Conservation (phyloP, 768 basidiomycete species). For the Daedaleopsis sinensis region DNA sequence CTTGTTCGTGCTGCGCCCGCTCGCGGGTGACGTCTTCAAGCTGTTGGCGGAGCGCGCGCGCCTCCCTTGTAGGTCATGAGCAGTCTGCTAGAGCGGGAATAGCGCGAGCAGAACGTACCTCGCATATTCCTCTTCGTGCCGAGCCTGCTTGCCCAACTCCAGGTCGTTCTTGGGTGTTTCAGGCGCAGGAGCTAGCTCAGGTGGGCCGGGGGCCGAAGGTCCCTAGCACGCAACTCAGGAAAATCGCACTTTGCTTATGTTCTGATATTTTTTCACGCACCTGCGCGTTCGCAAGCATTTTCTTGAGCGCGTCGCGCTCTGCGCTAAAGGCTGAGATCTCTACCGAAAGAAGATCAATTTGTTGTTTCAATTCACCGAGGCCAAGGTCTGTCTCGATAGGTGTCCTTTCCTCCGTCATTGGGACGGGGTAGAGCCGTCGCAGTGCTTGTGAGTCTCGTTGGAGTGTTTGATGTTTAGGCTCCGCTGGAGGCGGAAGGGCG, state of each 20-base stretch:
- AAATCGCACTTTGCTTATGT: not conserved
- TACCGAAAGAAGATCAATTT: conserved; percentile 6
- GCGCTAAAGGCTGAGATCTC: conserved; percentile 10
- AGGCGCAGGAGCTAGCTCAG: not conserved
- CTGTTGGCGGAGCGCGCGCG: conserved; percentile 6
- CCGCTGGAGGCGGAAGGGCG: conserved; percentile 1
- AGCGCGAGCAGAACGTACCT: conserved; percentile 1
- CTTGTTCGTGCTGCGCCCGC: conserved; percentile 5
- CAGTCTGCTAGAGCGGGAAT: not conserved
- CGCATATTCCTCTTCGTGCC: not conserved
- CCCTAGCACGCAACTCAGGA: not conserved
- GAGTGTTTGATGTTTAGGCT: not conserved
- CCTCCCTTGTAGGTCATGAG: conserved; percentile 5
- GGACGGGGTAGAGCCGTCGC: not conserved
- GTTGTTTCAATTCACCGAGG: not conserved
- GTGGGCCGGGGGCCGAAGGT: not conserved
- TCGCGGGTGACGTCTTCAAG: conserved; percentile 1
- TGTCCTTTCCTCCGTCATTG: not conserved
- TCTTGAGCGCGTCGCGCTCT: conserved; percentile 7
- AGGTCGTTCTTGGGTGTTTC: not conserved
- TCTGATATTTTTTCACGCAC: not conserved
- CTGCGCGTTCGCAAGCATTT: not conserved
- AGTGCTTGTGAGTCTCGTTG: too few species aligned
- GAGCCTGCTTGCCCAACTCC: not conserved
- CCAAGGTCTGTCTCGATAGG: not conserved